Percentiles rank a stretch among this genome's conserved stretches.
These are phyloP conservation scores for Pseudozyma sp. DNA, from an alignment of 1,284 basidiomycete species.

Conservation along the genomic window DNA sequence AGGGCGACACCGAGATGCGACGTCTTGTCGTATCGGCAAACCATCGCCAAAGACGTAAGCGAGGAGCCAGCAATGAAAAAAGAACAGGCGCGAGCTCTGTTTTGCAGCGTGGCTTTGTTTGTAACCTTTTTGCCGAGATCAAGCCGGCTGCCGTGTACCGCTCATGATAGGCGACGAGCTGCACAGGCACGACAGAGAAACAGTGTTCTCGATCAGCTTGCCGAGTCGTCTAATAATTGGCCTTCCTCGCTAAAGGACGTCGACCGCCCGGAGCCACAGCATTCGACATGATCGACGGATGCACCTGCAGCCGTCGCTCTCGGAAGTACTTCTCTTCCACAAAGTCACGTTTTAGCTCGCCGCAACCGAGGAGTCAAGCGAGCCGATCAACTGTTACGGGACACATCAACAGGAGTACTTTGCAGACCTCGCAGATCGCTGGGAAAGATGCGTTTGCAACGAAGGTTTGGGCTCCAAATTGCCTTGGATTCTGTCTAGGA, in stretches of 20 bases:
- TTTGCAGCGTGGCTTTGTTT: slow-evolving; percentile 1
- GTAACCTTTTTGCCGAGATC: background rate
- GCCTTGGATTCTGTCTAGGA: no score
- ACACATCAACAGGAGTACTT: no score
- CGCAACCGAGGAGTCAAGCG: background rate
- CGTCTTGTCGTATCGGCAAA: background rate
- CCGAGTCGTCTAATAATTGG: no score
- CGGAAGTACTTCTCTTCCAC: background rate
- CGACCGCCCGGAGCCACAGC: background rate
- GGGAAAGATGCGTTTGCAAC: no score
- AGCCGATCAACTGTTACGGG: background rate
- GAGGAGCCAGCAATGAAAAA: slow-evolving; percentile 1
- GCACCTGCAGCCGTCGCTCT: background rate
- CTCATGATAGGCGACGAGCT: no score
- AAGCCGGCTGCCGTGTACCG: no score
- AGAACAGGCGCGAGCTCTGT: background rate
- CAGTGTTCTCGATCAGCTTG: no score
- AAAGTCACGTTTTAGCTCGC: background rate
- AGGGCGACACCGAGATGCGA: no score
- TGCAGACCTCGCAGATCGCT: no score
- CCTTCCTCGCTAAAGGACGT: background rate
- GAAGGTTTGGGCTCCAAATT: no score
- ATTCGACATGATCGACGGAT: background rate
- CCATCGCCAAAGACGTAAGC: slow-evolving; percentile 5
- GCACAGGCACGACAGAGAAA: no score